Evolutionary conservation across 2,329 filamentous ascomycete species (phyloP), one percentile per base, ranked within the genome.

Genomic region (Colletotrichum spaethianum): DNA sequence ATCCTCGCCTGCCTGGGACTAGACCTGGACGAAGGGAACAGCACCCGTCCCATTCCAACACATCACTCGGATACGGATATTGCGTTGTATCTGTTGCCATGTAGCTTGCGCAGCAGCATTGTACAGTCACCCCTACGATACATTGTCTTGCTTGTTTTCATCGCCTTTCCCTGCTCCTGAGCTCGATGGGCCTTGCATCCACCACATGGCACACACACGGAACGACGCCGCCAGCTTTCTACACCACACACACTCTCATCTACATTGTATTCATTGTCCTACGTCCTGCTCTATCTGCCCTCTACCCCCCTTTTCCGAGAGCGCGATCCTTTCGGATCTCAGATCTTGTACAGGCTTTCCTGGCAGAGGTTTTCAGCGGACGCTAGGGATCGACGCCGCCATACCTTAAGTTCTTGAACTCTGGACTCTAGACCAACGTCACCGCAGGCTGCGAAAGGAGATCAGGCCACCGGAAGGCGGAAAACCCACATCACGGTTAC

Each of bases 381-480:
- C 63, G 38, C 55, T 61, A 46, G 63, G 67, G 63, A 67, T 70
- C 55, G 63, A 55, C 63, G 33, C 63, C 63, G 46, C 55, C 46
- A 38, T 44, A 38, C 55, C 36, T 55, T 67, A 56, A 55, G 57
- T 40, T 23, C 40, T 44, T 26, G 38, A 44, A 46, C 23, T 46
- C 52, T 55, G 23, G 46, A 38, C 55, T 59, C 52, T 55, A 59
- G 31, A 38, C 26, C 28, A 28, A 69, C 31, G 28, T 56, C 53
- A 46, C 60, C 40, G 20, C 66, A 23, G 63, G 53, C 63, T 55
- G 14, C 20, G 46, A 44, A 61, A n/a, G 40, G 44, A 14, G 23
- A 40, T 26, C n/a, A 23, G n/a, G 44, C 26, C 20, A 36, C 36
- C 26, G 20, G 26, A 26, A 52, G 59, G 48, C 46, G 38, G 38